These are phyloP conservation scores for Beta vulgaris DNA, from an alignment of 148 eudicot genomes.

Conservation along the genomic window DNA sequence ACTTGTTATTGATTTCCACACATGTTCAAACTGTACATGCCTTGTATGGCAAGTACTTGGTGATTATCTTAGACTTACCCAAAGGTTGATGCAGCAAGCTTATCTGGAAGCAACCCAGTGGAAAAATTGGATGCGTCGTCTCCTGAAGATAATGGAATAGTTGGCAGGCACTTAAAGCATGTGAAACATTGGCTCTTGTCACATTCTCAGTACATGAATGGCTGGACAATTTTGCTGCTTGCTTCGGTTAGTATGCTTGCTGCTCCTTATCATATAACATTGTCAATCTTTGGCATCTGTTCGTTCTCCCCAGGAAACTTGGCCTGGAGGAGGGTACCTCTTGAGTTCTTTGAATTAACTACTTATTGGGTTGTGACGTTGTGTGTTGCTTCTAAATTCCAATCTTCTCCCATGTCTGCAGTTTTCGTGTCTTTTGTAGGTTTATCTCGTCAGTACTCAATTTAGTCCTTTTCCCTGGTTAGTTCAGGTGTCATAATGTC, in stretches of 20 bases:
- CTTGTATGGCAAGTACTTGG: background rate
- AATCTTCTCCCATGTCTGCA: background rate
- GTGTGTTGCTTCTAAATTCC: background rate
- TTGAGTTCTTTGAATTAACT: background rate
- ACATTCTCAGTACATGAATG: constrained; percentile 86
- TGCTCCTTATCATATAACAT: background rate
- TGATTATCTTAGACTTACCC: background rate
- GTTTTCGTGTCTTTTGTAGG: too few species aligned
- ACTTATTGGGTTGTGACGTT: background rate
- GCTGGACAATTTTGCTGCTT: constrained; percentile 74
- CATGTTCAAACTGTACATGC: background rate
- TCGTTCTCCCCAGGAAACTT: background rate
- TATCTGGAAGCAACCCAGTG: constrained; percentile 58
- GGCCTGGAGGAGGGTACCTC: background rate
- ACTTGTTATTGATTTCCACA: background rate
- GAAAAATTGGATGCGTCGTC: constrained; percentile 63
- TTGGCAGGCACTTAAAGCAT: constrained; percentile 42
- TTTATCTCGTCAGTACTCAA: too few species aligned
- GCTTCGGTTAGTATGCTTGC: constrained; percentile 78
- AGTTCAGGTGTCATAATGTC: too few species aligned
- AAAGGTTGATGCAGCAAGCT: constrained; percentile 56
- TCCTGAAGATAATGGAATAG: constrained; percentile 47
- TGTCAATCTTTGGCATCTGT: background rate
- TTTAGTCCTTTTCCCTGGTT: too few species aligned
- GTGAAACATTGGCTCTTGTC: constrained; percentile 76